A percentile compares a stretch with the other conserved stretches of the same genome.
phyloP scores from a whole-genome alignment of 164 flowering plant genomes.

The Magnolia officinalis region DNA sequence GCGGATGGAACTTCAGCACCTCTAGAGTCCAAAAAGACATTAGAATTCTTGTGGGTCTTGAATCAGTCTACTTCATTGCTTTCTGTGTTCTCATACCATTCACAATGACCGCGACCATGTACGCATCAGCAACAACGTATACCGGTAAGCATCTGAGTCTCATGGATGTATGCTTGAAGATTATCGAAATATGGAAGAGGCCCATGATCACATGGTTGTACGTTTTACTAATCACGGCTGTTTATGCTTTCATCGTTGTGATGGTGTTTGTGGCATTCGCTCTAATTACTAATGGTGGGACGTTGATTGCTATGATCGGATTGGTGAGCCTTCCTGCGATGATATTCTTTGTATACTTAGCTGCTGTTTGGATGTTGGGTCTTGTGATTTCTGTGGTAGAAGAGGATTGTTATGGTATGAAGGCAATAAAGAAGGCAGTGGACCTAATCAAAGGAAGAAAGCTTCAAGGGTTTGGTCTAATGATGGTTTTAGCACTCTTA shows the following conservation, averaged over 20 bases:
- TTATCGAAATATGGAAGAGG: constrained; percentile 14
- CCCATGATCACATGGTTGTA: constrained; percentile 18
- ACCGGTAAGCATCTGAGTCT: constrained; percentile 6
- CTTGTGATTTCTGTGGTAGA: constrained; percentile 32
- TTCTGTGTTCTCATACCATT: not conserved
- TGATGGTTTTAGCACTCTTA: constrained; percentile 8
- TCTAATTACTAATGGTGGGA: not conserved
- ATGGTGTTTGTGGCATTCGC: not conserved
- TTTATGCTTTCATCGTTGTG: not conserved
- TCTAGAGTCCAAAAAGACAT: not conserved
- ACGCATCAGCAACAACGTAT: constrained; percentile 19
- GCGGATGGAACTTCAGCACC: constrained; percentile 11
- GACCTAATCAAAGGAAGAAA: constrained; percentile 27
- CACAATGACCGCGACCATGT: constrained; percentile 7
- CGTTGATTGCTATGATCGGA: not conserved
- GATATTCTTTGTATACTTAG: constrained; percentile 4
- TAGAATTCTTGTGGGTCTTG: not conserved
- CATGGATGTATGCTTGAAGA: constrained; percentile 13
- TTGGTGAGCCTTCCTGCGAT: not conserved
- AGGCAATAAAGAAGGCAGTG: constrained; percentile 29
- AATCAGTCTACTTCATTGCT: constrained; percentile 2
- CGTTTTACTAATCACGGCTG: not conserved
- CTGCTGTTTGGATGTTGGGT: constrained; percentile 20
- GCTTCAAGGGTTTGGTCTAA: constrained; percentile 21
- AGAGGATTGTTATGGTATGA: constrained; percentile 25